Percentiles rank a stretch among this genome's conserved stretches.
Evolutionary conservation across 2,329 filamentous ascomycete genomes (phyloP).

Genomic region (Blastomyces gilchristii): DNA sequence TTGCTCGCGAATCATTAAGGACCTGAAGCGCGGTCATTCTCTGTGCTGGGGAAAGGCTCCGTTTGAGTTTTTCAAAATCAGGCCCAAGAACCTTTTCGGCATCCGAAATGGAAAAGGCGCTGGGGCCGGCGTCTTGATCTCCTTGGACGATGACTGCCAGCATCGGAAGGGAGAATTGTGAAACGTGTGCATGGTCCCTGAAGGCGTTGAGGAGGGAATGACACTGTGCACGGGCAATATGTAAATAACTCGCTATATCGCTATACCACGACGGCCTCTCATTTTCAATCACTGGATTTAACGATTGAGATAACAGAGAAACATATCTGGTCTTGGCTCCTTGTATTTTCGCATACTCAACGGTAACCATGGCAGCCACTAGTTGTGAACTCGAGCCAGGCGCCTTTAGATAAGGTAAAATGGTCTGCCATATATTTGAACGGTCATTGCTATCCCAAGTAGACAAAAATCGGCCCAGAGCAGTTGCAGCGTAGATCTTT

Average conservation of each 20-base stretch:
- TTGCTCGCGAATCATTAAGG: constrained; percentile 64
- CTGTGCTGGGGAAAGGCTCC: constrained; percentile 77
- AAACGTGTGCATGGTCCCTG: constrained; percentile 77
- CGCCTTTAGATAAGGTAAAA: constrained; percentile 60
- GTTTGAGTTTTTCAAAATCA: constrained; percentile 82
- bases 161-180: constrained; percentile 61
- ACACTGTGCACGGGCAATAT: constrained; percentile 83
- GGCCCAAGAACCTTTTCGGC: constrained; percentile 78
- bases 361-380: constrained; percentile 69
- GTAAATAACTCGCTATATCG: constrained; percentile 81
- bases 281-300: constrained; percentile 68
- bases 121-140: constrained; percentile 80
- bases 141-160: constrained; percentile 90
- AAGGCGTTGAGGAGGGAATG: constrained; percentile 84
- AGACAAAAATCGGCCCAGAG: constrained; percentile 75
- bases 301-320: constrained; percentile 40
- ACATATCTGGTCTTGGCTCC: constrained; percentile 27
- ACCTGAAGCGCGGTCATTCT: constrained; percentile 72
- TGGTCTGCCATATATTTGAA: constrained; percentile 49
- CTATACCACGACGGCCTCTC: constrained; percentile 75
- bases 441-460: constrained; percentile 53
- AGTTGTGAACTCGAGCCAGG: constrained; percentile 78
- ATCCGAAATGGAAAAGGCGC: constrained; percentile 77
- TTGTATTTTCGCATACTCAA: constrained; percentile 65
- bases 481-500: constrained; percentile 74